These are phyloP conservation scores for Wickerhamomyces chambardii DNA, from an alignment of 805 yeast genomes.

Conservation along the genomic window DNA sequence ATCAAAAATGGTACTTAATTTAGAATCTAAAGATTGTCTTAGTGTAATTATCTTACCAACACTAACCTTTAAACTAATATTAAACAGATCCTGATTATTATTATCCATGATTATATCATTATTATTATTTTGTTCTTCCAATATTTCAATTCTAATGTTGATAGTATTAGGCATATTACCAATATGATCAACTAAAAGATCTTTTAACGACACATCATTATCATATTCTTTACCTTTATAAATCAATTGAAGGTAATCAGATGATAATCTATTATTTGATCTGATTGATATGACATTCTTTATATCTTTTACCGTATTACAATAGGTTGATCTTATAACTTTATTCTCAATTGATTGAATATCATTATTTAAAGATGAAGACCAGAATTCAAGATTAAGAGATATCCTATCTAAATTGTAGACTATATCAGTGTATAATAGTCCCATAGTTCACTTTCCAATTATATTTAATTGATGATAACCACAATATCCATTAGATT, in stretches of 20 bases:
- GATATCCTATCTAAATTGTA: background rate
- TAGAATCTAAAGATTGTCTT: slow-evolving; percentile 7
- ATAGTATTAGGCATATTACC: background rate
- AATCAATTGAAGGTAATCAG: slow-evolving; percentile 7
- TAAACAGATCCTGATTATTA: slow-evolving; percentile 1
- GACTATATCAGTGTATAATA: background rate
- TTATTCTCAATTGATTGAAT: too few species aligned
- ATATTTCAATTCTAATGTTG: too few species aligned
- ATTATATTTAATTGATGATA: too few species aligned
- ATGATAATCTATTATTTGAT: slow-evolving; percentile 8
- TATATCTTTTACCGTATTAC: slow-evolving; percentile 16
- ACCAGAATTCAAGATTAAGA: background rate
- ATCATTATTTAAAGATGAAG: background rate
- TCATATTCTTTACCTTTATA: slow-evolving; percentile 6
- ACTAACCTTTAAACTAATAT: slow-evolving; percentile 10
- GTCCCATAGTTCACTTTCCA: background rate
- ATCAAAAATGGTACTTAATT: background rate
- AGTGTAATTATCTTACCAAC: slow-evolving; percentile 9
- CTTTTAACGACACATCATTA: slow-evolving; percentile 1
- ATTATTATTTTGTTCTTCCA: slow-evolving; percentile 3
- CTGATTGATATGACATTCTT: slow-evolving; percentile 13
- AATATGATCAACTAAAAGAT: slow-evolving; percentile 6
- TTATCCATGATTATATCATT: background rate
- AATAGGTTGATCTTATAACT: slow-evolving; percentile 12
- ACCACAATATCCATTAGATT: too few species aligned